Conservation (phyloP, 1,139 yeast species). For the Debaryomyces fabryi region DNA sequence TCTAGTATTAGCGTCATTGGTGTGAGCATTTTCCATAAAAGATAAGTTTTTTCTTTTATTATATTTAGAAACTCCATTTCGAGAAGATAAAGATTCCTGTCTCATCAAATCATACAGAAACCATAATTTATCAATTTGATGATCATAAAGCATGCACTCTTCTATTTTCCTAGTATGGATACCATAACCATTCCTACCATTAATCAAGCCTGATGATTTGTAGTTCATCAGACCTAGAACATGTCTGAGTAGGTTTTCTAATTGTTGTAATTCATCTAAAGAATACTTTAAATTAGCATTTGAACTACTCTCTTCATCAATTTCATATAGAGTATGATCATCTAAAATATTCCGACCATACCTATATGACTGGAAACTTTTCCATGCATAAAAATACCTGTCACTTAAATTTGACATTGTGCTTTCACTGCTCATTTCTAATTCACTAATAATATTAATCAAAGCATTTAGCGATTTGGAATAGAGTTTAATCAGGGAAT, state of each 20-base stretch:
- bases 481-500: not conserved
- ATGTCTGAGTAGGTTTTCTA: not conserved
- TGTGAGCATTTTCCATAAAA: not conserved
- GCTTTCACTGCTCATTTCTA: not conserved
- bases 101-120: not conserved
- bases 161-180: too few relatives aligned
- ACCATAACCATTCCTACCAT: too few relatives aligned
- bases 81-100: not conserved
- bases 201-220: too few relatives aligned
- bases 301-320: not conserved
- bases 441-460: not conserved
- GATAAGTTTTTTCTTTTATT: not conserved
- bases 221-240: too few relatives aligned
- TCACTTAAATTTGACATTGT: not conserved
- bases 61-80: not conserved
- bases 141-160: not conserved
- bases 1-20: not conserved
- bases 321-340: not conserved
- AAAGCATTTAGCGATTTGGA: not conserved
- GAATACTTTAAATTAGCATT: not conserved
- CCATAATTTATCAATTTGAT: slow-evolving; percentile 2
- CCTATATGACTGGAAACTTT: not conserved
- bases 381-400: slow-evolving; percentile 10
- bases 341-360: not conserved
- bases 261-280: not conserved